phyloP scores from a whole-genome alignment of 805 yeast genomes.

The Komagataella populi region DNA sequence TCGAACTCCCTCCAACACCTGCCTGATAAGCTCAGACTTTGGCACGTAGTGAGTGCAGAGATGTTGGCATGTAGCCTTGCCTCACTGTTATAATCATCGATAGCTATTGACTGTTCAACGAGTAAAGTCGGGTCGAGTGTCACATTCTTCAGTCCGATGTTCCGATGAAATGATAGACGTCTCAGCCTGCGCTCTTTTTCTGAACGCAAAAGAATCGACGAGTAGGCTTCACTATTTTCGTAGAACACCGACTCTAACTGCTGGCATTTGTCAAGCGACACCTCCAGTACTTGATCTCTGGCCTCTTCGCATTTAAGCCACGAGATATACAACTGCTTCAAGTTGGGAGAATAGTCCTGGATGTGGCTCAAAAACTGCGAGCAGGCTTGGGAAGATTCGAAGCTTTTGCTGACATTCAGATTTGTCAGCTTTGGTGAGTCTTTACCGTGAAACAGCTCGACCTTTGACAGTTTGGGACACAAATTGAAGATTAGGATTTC shows the following conservation, averaged over 20 bases:
- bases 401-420: not conserved
- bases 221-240: not conserved
- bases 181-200: not conserved
- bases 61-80: not conserved
- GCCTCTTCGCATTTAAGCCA: not conserved
- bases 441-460: not conserved
- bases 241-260: not conserved
- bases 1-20: not conserved
- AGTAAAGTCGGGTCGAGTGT: not conserved
- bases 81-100: not conserved
- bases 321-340: not conserved
- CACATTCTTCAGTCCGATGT: not conserved
- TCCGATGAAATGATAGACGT: not conserved
- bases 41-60: not conserved
- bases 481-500: not conserved
- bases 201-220: not conserved
- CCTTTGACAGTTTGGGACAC: not conserved
- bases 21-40: not conserved
- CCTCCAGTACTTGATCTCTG: not conserved
- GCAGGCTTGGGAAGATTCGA: not conserved
- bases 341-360: not conserved
- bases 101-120: not conserved
- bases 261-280: not conserved
- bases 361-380: not conserved
- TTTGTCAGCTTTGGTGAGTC: not conserved